These are phyloP conservation scores for Falciphora oryzae DNA, from an alignment of 2,329 filamentous ascomycete genomes.

Conservation along the genomic window DNA sequence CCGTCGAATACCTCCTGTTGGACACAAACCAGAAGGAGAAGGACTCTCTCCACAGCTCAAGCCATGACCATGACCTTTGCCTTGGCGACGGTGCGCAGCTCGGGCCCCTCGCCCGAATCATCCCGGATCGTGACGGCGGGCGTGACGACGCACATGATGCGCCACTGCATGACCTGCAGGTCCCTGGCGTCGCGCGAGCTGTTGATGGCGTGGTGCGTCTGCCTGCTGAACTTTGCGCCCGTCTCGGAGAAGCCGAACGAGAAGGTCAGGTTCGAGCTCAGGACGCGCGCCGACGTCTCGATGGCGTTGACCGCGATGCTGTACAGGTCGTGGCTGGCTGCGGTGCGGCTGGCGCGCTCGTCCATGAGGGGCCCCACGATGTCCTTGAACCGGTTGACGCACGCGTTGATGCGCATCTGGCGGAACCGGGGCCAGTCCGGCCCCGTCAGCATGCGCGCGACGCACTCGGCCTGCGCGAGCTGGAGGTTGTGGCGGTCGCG, in stretches of 20 bases:
- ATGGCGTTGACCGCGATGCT: conserved; percentile 35
- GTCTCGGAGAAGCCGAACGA: conserved; percentile 41
- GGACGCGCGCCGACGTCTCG: conserved; percentile 41
- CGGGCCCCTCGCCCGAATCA: conserved; percentile 40
- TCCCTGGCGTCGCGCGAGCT: conserved; percentile 25
- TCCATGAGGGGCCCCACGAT: conserved; percentile 38
- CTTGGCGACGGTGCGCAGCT: conserved; percentile 37
- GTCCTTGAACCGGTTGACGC: conserved; percentile 23
- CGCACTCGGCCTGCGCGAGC: conserved; percentile 28
- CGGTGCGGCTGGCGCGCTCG: conserved; percentile 27
- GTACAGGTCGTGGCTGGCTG: conserved; percentile 37
- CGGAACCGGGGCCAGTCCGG: conserved; percentile 21
- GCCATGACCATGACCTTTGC: conserved; percentile 44
- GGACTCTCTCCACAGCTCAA: conserved; percentile 6
- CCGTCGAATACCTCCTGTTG: not conserved
- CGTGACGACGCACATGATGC: conserved; percentile 48
- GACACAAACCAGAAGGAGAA: not conserved
- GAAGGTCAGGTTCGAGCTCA: conserved; percentile 31
- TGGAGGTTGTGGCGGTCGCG: conserved; percentile 30
- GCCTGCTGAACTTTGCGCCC: conserved; percentile 40
- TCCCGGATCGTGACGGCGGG: conserved; percentile 50
- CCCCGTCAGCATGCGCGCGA: conserved; percentile 27
- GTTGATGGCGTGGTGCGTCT: conserved; percentile 42
- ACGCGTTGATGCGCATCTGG: conserved; percentile 18
- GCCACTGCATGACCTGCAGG: conserved; percentile 44